Base-by-base conservation (phyloP, 1,139 yeast species). In the Yamadazyma buinensis region DNA sequence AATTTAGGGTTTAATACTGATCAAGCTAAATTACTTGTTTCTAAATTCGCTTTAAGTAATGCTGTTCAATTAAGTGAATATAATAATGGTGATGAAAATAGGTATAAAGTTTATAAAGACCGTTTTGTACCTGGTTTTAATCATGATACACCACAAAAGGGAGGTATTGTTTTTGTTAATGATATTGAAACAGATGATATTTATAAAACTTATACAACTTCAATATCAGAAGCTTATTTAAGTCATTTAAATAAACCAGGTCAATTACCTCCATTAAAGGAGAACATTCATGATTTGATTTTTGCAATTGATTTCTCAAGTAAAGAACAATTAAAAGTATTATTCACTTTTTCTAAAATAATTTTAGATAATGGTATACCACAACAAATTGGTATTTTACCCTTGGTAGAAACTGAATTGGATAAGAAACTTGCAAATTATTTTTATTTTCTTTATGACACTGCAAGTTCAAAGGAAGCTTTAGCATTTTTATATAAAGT, bases 311-410 rank as follows among this genome's bases (percentile, higher is more conserved):
- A 84, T 44, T 61, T 87, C 25, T 63, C 80, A 0, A 67, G 76
- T 39, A 61, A 67, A 15, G 58, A 64, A 2, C 77, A 79, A 52
- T 48, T 72, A 39, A 55, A 63, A 23, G 70, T 68, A 1, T 55
- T 80, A 22, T 62, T 71, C 28, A 67, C 78, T 4, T 54, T 78
- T 27, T 51, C 80, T 1, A 67, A 74, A 24, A 61, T 77, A 1
- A 67, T 84, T 14, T 54, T 78, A 19, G 65, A 73, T 20, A 69
- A 75, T 27, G 78, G 79, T 1, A 67, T 84, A 13, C 88, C 96
- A 0, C 83, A 88, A 45, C 85, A 90, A 52, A 52, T 92, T 37
- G 98, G 97, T 3, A 43, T 92, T 2, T 60, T 92, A 18, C 95
- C 97, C 0, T 43, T 84, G 3, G 59, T 49, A 7, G 57, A 52